Conservation (phyloP, 345 rosid species). For the Eucalyptus regnans region DNA sequence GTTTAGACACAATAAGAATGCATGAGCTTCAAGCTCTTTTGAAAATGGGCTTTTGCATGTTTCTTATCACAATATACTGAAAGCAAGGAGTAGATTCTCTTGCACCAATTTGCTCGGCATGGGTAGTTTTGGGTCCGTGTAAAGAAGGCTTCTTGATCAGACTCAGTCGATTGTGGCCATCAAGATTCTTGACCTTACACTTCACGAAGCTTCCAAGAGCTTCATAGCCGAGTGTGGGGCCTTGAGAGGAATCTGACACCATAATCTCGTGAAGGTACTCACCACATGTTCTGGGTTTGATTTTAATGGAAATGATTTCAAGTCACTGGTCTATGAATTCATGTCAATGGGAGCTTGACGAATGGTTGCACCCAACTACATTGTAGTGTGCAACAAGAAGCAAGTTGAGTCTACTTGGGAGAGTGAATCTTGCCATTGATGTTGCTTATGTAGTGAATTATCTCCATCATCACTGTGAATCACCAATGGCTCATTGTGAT, state of each 20-base stretch:
- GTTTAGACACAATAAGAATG: neutral
- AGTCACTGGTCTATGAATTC: neutral
- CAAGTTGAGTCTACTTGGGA: neutral
- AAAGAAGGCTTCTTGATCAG: neutral
- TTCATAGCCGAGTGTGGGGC: neutral
- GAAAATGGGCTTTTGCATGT: neutral
- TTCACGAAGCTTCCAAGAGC: neutral
- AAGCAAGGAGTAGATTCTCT: rapidly evolving
- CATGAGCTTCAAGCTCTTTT: rapidly evolving
- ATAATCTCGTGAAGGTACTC: neutral
- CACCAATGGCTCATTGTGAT: neutral
- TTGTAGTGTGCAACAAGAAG: neutral
- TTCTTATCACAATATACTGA: neutral
- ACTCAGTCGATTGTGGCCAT: neutral
- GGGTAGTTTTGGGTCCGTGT: neutral
- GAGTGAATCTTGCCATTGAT: neutral
- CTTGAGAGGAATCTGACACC: neutral
- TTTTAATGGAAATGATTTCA: neutral
- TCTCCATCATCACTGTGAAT: neutral
- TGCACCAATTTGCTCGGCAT: neutral
- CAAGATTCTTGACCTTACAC: neutral
- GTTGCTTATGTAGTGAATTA: neutral
- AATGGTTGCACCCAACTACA: neutral
- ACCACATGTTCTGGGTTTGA: neutral
- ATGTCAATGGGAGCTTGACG: neutral